A percentile compares a stretch with the other conserved stretches of the same genome.
Evolutionary conservation across 352 stramenopile species (phyloP).

Genomic region (Phytophthora ohioensis): DNA sequence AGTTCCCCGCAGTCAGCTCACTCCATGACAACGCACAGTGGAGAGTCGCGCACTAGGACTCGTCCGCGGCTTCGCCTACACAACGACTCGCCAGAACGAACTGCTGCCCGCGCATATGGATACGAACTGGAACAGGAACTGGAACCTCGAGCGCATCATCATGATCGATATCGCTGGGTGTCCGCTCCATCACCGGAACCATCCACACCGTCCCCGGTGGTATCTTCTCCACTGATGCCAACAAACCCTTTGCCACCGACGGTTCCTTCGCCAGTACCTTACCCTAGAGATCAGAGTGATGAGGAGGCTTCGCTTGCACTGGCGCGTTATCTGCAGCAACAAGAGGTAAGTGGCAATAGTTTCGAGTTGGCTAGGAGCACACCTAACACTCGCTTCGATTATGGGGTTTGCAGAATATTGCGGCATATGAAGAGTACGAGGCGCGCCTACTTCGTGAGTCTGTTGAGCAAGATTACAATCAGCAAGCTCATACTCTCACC

Average conservation of each 20-base stretch:
- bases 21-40: conserved; percentile 23
- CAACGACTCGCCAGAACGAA: conserved; percentile 36
- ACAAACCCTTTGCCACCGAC: conserved; percentile 21
- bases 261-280: conserved; percentile 33
- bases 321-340: conserved; percentile 71
- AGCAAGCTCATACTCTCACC: conserved; percentile 4
- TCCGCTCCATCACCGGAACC: conserved; percentile 28
- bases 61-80: conserved; percentile 31
- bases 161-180: conserved; percentile 33
- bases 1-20: conserved; percentile 25
- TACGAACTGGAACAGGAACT: conserved; percentile 43
- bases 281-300: conserved; percentile 34
- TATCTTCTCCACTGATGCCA: conserved; percentile 29
- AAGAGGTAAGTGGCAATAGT: conserved; percentile 54
- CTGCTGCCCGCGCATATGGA: conserved; percentile 36
- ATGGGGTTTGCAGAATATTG: conserved; percentile 60
- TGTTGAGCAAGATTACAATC: conserved; percentile 28
- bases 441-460: conserved; percentile 40
- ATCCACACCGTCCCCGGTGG: conserved; percentile 13
- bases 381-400: not conserved
- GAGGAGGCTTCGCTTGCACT: conserved; percentile 77
- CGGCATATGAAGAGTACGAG: conserved; percentile 72
- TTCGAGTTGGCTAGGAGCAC: not conserved
- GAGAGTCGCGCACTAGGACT: conserved; percentile 24
- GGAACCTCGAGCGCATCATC: conserved; percentile 35